A percentile compares a stretch with the other conserved stretches of the same genome.
Evolutionary conservation across 2,329 filamentous ascomycete species (phyloP).

Genomic region (Aspergillus phoenicis): DNA sequence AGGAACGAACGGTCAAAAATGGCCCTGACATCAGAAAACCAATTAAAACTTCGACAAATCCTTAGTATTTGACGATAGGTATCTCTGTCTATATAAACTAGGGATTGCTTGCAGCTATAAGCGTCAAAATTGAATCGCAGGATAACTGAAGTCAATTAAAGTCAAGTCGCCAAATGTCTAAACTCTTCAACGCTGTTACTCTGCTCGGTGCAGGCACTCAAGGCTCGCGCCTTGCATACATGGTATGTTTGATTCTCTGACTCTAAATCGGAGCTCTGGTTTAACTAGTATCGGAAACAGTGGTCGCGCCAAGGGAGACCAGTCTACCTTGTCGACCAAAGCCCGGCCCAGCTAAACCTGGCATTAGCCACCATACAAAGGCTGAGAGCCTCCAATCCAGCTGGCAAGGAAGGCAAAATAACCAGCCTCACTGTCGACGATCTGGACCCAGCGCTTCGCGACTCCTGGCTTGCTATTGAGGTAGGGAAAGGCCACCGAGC

Average conservation of each 20-base stretch:
- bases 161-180: neutral
- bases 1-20: too few relatives aligned
- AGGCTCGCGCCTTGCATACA: slow-evolving; percentile 12
- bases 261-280: neutral
- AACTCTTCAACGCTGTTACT: slow-evolving; percentile 1
- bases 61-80: neutral
- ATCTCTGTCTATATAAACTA: neutral
- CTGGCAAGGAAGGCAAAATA: neutral
- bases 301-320: slow-evolving; percentile 11
- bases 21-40: too few relatives aligned
- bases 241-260: slow-evolving; percentile 2
- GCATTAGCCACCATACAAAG: neutral
- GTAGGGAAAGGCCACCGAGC: neutral
- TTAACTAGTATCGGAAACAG: neutral
- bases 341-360: slow-evolving; percentile 4
- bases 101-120: neutral
- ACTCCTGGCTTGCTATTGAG: slow-evolving; percentile 13
- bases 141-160: too few relatives aligned
- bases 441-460: neutral
- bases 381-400: slow-evolving; percentile 1
- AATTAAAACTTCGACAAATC: too few relatives aligned
- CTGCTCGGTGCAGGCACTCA: slow-evolving; percentile 10
- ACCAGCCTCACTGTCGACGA: neutral
- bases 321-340: slow-evolving; percentile 12
- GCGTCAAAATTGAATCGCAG: neutral